Base-by-base conservation (phyloP, 805 yeast species). In the Novakomyces olei region DNA sequence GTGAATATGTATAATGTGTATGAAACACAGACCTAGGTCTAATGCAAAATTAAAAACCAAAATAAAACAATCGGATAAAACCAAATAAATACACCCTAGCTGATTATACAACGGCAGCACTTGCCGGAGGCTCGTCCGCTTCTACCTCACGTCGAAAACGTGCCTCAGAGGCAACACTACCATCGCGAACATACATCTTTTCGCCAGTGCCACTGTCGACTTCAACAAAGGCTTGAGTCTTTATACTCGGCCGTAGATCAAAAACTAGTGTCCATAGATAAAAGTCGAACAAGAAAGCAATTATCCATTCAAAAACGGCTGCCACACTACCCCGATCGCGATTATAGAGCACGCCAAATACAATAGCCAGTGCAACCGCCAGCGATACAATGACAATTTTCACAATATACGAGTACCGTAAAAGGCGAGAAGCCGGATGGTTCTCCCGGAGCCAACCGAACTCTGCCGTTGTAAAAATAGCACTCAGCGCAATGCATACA, bases 231-330 rank as follows among this genome's bases (percentile, higher is more conserved):
- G n/a, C n/a, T n/a, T n/a, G n/a, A n/a, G 4, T 63, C 23, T 18
- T 18, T 8, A 28, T 10, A 2, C 10, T 8, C 12, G 80, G 73
- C 43, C 64, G 61, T 41, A 81, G 60, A 48, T 85, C 95, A 37
- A 66, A 60, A 2, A 75, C 55, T 49, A 83, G 60, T 36, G 72
- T 54, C 3, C 72, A 46, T 40, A 72, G 65, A 38, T 76, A 58
- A 22, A 72, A 44, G 3, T 92, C 88, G 47, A 76, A 83, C 69
- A 78, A 72, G 52, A 72, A 83, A n/a, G 85, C 71, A 27, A 83
- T 52, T 3, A 71, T 47, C 96, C 96, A 85, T 53, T 85, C 96
- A 47, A 75, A 68, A 15, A 61, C 56, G 0, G 81, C 81, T 26
- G 62, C 55, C 3, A 63, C 64, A 39, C 63, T 57, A 25, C 53